Evolutionary conservation across 495 filamentous ascomycete species (phyloP), one percentile per base, ranked within the genome.

Genomic region (Rhypophila decipiens): DNA sequence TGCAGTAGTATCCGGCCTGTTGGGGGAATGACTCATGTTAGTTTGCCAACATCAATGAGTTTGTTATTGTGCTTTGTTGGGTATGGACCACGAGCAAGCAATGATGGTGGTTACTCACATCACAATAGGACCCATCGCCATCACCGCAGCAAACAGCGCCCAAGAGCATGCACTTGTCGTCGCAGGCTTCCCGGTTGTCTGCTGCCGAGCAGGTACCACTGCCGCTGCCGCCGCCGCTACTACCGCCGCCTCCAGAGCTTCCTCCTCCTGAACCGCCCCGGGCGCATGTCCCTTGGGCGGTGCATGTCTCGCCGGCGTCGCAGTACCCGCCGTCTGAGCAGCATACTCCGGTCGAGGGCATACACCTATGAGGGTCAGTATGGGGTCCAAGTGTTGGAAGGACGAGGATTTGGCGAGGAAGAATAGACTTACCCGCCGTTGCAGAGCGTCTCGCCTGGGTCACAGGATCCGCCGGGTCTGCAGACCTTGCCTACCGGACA

Each of bases 401-500:
- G n/a, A n/a, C 22, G 4, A 22, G 27, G 21, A 23, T n/a, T 4
- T 23, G 27, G 15, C 10, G 18, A 13, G 13, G 3, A 36, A 3
- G 17, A 11, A 20, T 5, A 18, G 12, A 23, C 37, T 29, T 44
- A 56, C 46, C 50, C 45, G 0, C 5, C 20, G 17, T 23, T 37
- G 37, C 53, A 56, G 13, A 44, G 39, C 0, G 21, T 39, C n/a
- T 48, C 36, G 10, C 51, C 57, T 0, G 47, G 27, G n/a, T 47
- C 38, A 24, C 57, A 60, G 12, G 38, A 24, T 13, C 42, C 46
- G 13, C 18, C n/a, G n/a, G 45, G 45, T 1, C 27, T 40, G 36
- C 57, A 60, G 8, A 46, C 44, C 31, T 45, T 29, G 12, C 57
- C 57, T 20, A 53, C 44, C 18, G 45, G 51, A 24, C 58, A 61